Evolutionary conservation across 2,329 filamentous ascomycete genomes (phyloP).

Genomic region (Botrytis pseudocinerea): DNA sequence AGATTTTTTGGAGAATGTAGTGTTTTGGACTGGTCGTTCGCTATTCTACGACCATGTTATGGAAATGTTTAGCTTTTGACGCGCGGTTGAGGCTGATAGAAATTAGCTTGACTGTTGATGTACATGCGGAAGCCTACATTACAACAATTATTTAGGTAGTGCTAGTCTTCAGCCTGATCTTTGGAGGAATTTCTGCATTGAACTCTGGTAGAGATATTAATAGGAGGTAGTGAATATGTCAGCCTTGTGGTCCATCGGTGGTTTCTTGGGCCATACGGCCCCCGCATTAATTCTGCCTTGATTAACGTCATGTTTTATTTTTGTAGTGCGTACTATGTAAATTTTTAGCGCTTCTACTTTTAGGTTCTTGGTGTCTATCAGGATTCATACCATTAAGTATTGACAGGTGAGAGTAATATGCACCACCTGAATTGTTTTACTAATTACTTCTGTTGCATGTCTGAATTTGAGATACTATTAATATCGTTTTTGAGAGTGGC

Average conservation of each 20-base stretch:
- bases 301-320: not conserved
- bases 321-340: not conserved
- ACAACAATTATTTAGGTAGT: too few relatives aligned
- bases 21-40: not conserved
- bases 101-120: not conserved
- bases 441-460: not conserved
- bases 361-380: not conserved
- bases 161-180: not conserved
- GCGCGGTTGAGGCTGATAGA: not conserved
- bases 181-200: not conserved
- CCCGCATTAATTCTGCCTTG: not conserved
- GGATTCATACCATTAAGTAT: not conserved
- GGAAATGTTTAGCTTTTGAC: not conserved
- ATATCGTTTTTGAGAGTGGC: not conserved
- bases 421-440: not conserved
- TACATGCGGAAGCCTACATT: not conserved
- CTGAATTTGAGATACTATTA: not conserved
- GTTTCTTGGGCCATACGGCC: not conserved
- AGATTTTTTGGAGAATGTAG: rapidly evolving
- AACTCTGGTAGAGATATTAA: not conserved
- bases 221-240: not conserved
- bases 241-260: not conserved
- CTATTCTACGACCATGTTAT: not conserved
- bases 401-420: not conserved
- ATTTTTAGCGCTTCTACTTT: not conserved